Conservation (phyloP, 2,329 filamentous ascomycete species). For the Ascochyta rabiei region DNA sequence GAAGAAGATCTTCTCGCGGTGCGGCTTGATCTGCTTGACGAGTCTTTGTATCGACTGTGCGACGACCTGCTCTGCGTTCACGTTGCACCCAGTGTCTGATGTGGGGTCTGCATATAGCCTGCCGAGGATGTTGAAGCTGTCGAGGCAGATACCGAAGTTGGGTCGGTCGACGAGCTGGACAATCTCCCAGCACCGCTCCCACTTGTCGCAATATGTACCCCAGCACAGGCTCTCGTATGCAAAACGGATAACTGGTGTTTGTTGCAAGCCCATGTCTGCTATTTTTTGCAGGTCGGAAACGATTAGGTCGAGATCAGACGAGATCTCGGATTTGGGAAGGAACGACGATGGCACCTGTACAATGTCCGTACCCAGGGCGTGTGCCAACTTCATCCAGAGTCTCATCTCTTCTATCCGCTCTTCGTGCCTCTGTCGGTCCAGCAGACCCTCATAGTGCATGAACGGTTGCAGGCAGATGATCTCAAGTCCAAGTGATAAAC, state of each 20-base stretch:
- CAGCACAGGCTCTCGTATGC: slow-evolving; percentile 77
- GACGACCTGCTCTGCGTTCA: slow-evolving; percentile 62
- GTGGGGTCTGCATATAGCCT: slow-evolving; percentile 73
- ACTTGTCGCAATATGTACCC: slow-evolving; percentile 72
- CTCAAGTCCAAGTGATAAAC: slow-evolving; percentile 59
- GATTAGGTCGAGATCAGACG: slow-evolving; percentile 61
- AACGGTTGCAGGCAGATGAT: slow-evolving; percentile 79
- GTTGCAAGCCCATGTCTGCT: slow-evolving; percentile 68
- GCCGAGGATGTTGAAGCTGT: slow-evolving; percentile 79
- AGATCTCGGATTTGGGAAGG: slow-evolving; percentile 60
- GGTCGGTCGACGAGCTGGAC: slow-evolving; percentile 67
- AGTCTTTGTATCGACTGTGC: slow-evolving; percentile 62
- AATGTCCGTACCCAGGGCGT: slow-evolving; percentile 69
- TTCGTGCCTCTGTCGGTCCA: slow-evolving; percentile 65
- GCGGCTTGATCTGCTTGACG: slow-evolving; percentile 55
- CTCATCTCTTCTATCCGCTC: slow-evolving; percentile 66
- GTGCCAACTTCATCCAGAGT: slow-evolving; percentile 72
- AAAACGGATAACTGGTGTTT: slow-evolving; percentile 66
- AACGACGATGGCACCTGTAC: slow-evolving; percentile 78
- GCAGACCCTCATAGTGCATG: slow-evolving; percentile 75
- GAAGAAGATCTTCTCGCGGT: slow-evolving; percentile 72
- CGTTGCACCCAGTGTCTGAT: slow-evolving; percentile 55
- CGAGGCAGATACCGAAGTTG: slow-evolving; percentile 79
- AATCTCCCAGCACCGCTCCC: slow-evolving; percentile 75
- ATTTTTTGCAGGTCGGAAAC: slow-evolving; percentile 67